Conservation (phyloP, 2,329 filamentous ascomycete genomes). For the Paraphoma sp. region DNA sequence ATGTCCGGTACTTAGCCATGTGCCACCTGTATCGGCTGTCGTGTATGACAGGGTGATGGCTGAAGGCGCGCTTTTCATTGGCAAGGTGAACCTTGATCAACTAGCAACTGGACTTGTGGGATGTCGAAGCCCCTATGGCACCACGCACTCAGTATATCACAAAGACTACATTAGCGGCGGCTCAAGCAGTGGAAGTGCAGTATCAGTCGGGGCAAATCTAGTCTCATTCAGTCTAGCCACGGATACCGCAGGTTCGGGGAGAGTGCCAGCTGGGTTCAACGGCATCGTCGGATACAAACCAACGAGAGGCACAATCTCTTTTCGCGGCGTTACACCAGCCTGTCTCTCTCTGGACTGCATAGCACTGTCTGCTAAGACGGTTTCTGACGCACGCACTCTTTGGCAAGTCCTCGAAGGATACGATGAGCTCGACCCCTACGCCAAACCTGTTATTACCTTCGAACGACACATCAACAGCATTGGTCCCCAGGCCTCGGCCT, state of each 20-base stretch:
- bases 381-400: constrained; percentile 57
- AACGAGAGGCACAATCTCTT: constrained; percentile 60
- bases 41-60: constrained; percentile 58
- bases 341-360: constrained; percentile 66
- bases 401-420: constrained; percentile 56
- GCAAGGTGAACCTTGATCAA: constrained; percentile 69
- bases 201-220: constrained; percentile 61
- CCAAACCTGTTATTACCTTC: constrained; percentile 50
- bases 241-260: constrained; percentile 62
- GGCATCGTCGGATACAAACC: constrained; percentile 60
- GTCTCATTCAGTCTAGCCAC: constrained; percentile 64
- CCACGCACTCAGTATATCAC: constrained; percentile 60
- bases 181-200: constrained; percentile 63
- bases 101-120: constrained; percentile 67
- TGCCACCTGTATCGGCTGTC: constrained; percentile 56
- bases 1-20: constrained; percentile 58
- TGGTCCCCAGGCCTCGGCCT: constrained; percentile 46
- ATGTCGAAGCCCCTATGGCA: constrained; percentile 64
- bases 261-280: constrained; percentile 62
- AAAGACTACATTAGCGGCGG: constrained; percentile 62
- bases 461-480: constrained; percentile 44
- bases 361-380: constrained; percentile 59
- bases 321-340: constrained; percentile 60
- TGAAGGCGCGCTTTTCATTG: constrained; percentile 64
- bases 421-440: constrained; percentile 60